A percentile compares a stretch with the other conserved stretches of the same genome.
phyloP scores from a whole-genome alignment of 306 rosid genomes.

The Malus domestica region ASM211411v1 NC_041799.1:32229001-32229500 shows the following conservation, averaged over 20 bases:
- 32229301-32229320: neutral
- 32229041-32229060: too few relatives aligned
- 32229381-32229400: constrained; percentile 46
- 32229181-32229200: neutral
- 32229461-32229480: neutral
- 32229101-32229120: too few relatives aligned
- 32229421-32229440: neutral
- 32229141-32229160: too few relatives aligned
- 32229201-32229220: neutral
- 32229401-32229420: constrained; percentile 50
- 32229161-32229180: too few relatives aligned
- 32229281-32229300: neutral
- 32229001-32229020: too few relatives aligned
- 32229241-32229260: constrained; percentile 1
- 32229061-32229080: too few relatives aligned
- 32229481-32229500: neutral
- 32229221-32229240: neutral
- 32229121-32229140: too few relatives aligned
- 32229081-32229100: too few relatives aligned
- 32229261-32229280: neutral
- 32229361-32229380: constrained; percentile 47
- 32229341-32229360: constrained; percentile 43
- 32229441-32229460: neutral
- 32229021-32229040: too few relatives aligned
- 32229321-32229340: neutral